These are phyloP conservation scores for Mortierella sp. DNA, from an alignment of 371 early-diverging fungal species.

Conservation along the genomic window DNA sequence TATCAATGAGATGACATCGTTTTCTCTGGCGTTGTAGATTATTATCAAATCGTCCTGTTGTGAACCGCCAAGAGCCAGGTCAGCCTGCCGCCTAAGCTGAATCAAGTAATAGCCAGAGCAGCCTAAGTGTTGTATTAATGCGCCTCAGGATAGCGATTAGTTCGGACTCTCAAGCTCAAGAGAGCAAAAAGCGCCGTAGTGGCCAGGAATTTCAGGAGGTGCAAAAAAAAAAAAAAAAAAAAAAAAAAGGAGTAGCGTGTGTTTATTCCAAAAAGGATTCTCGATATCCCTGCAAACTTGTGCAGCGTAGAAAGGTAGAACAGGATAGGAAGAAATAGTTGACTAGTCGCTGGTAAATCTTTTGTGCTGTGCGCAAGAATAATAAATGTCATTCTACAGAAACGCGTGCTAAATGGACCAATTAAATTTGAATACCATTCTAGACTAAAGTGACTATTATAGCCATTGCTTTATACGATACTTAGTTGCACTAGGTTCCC, in stretches of 20 bases:
- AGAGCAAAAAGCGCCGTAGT: not conserved
- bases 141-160: too few relatives aligned
- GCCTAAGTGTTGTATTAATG: too few relatives aligned
- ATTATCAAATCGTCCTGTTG: too few relatives aligned
- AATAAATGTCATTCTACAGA: too few relatives aligned
- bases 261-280: constrained; percentile 1
- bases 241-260: not conserved
- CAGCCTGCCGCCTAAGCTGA: not conserved
- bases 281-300: not conserved
- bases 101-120: too few relatives aligned
- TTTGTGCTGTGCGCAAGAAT: not conserved
- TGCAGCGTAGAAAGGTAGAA: not conserved
- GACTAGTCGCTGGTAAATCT: not conserved
- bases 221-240: not conserved
- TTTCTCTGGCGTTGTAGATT: too few relatives aligned
- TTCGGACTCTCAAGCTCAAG: too few relatives aligned
- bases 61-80: not conserved
- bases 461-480: not conserved
- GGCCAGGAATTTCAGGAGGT: not conserved
- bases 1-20: not conserved
- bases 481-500: not conserved
- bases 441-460: not conserved
- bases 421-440: constrained; percentile 4
- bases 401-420: not conserved
- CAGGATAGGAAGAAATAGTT: not conserved